Evolutionary conservation across 495 filamentous ascomycete species (phyloP).

Genomic region (Glonium stellatum): DNA sequence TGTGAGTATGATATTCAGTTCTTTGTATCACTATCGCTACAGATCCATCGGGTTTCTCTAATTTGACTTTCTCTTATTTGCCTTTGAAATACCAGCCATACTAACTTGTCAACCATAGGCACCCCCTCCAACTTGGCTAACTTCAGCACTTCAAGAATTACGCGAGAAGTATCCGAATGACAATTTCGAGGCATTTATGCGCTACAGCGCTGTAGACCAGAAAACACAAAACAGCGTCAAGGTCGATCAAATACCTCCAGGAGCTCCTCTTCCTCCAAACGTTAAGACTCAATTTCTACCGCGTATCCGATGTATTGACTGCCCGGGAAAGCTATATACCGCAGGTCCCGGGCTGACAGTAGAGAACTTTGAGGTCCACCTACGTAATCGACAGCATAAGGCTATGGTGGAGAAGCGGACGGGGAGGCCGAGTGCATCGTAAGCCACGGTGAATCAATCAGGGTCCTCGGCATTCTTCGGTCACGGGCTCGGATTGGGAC

Average conservation of each 20-base stretch:
- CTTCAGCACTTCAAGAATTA: slow-evolving; percentile 54
- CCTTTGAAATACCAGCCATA: background rate
- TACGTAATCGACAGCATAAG: slow-evolving; percentile 73
- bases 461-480: background rate
- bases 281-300: slow-evolving; percentile 72
- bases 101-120: slow-evolving; percentile 44
- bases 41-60: background rate
- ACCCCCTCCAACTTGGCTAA: slow-evolving; percentile 76
- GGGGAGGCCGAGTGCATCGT: slow-evolving; percentile 14
- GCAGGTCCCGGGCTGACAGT: slow-evolving; percentile 75
- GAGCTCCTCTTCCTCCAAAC: slow-evolving; percentile 43
- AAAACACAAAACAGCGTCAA: slow-evolving; percentile 51
- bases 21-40: too few relatives aligned
- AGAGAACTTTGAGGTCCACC: slow-evolving; percentile 83
- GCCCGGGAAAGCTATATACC: slow-evolving; percentile 88
- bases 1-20: slow-evolving; percentile 11
- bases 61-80: background rate
- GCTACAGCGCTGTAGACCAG: slow-evolving; percentile 67
- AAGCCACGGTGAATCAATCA: background rate
- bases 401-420: slow-evolving; percentile 60
- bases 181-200: slow-evolving; percentile 79
- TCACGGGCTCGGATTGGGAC: background rate
- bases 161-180: slow-evolving; percentile 63
- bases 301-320: slow-evolving; percentile 82
- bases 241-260: slow-evolving; percentile 42